Base-by-base conservation (phyloP, 1,284 basidiomycete species). In the Rhizoctonia solani region DNA sequence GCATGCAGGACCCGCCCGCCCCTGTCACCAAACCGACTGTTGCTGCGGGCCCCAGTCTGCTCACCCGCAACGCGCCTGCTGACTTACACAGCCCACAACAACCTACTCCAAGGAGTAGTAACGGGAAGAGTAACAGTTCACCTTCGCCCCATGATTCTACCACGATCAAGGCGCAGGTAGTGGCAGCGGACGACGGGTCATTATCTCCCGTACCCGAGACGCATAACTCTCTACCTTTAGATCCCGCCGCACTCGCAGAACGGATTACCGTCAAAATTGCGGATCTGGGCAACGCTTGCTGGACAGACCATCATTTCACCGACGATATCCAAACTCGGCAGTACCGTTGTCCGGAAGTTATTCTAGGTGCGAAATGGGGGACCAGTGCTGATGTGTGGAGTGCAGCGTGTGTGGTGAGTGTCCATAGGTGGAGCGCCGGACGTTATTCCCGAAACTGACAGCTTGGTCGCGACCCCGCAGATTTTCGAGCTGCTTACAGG, bases 251-350 rank as follows among this genome's bases (percentile, higher is more conserved):
- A 84, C 85, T 73, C 82, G 85, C 72, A 83, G 95, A 98, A 77
- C 87, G 89, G 75, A 97, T 99, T 72, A 98, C 95, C 2, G 97
- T 99, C 71, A 98, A 99, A 83, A 98, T 99, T 76, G 96, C 96
- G 34, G 97, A 99, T 82, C 79, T 99, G 65, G 96, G 95, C 21
- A 97, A 98, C 76, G 83, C 83, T 2, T 83, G 82, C 71, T 81
- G 79, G 79, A 78, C 79, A 34, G 91, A 95, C 74, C 90, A 95
- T 69, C 93, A 96, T 75, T 95, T 95, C 71, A 96, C 93, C 52
- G 93, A 96, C 74, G 93, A 95, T 76, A 96, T 96, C 70, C 94
- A 96, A 78, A 96, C 94, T 37, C 83, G 94, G 32, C 94, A 96
- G 75, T 96, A 96, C 76, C 88, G 93, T 69, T 86, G 89, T 34